These are phyloP conservation scores for Lecanosticta acicola DNA, from an alignment of 2,329 filamentous ascomycete genomes.

Conservation along the genomic window DNA sequence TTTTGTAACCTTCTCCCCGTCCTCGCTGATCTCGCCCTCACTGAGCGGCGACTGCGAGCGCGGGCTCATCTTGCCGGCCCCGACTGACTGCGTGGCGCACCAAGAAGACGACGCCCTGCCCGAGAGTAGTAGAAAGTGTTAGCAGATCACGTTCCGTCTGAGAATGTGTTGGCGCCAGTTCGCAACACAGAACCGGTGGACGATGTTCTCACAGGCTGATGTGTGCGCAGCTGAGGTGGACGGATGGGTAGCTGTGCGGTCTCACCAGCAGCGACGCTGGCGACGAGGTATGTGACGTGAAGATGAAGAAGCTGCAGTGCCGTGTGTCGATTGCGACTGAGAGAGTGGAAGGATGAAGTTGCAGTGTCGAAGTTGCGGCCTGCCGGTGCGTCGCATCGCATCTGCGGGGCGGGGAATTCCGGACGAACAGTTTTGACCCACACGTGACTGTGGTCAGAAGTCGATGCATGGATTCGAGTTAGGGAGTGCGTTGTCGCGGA, in stretches of 20 bases:
- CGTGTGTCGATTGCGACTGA: neutral
- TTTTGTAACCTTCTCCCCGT: constrained; percentile 75
- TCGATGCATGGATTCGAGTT: no score
- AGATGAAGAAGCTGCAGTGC: neutral
- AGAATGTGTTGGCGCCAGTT: constrained; percentile 10
- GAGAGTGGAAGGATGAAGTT: no score
- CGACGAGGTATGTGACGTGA: neutral
- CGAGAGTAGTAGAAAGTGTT: constrained; percentile 22
- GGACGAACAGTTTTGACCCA: no score
- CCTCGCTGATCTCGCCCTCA: constrained; percentile 76
- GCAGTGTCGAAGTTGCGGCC: no score
- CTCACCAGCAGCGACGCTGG: constrained; percentile 13
- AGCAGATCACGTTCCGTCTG: constrained; percentile 18
- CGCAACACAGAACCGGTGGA: constrained; percentile 20
- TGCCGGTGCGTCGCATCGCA: no score
- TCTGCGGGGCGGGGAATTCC: no score
- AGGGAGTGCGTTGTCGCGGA: no score
- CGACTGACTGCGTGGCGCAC: constrained; percentile 1
- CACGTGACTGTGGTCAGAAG: no score
- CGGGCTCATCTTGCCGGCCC: constrained; percentile 34
- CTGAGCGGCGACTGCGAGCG: constrained; percentile 68
- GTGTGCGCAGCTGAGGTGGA: constrained; percentile 8
- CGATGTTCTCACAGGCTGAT: constrained; percentile 28
- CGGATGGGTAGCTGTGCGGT: constrained; percentile 1
- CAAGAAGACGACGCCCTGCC: constrained; percentile 21